A percentile compares a stretch with the other conserved stretches of the same genome.
phyloP scores from a whole-genome alignment of 2,329 filamentous ascomycete species.

The Penicillium sp. region DNA sequence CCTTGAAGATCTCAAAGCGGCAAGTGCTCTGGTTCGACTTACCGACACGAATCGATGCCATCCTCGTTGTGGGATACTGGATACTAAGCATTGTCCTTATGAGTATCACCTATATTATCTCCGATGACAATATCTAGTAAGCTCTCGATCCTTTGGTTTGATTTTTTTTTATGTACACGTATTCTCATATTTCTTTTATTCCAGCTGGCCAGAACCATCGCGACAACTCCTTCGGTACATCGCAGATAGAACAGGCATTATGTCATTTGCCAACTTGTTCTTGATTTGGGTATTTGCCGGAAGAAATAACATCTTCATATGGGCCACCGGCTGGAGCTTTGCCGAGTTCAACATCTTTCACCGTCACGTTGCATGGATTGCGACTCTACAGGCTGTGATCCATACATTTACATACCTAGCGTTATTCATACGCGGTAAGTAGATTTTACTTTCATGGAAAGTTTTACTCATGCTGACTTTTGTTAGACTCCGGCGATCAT shows the following conservation, averaged over 20 bases:
- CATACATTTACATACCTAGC: constrained; percentile 60
- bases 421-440: constrained; percentile 21
- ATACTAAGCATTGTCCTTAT: constrained; percentile 43
- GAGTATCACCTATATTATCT: constrained; percentile 43
- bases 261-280: constrained; percentile 62
- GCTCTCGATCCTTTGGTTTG: constrained; percentile 13
- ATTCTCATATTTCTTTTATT: not conserved
- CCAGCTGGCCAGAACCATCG: constrained; percentile 15
- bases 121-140: constrained; percentile 47
- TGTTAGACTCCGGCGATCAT: not conserved
- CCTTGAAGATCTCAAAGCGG: constrained; percentile 32
- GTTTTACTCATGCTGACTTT: not conserved
- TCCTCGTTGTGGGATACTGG: constrained; percentile 45
- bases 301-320: constrained; percentile 63
- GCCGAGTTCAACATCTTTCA: constrained; percentile 65
- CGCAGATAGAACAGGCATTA: constrained; percentile 60
- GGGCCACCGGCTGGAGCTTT: constrained; percentile 67
- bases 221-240: constrained; percentile 52
- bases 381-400: constrained; percentile 58
- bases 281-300: constrained; percentile 64
- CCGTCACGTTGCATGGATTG: constrained; percentile 61
- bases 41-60: constrained; percentile 45
- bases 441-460: not conserved
- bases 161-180: not conserved
- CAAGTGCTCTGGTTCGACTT: constrained; percentile 20